Percentiles rank a stretch among this genome's conserved stretches.
Evolutionary conservation across 495 filamentous ascomycete species (phyloP).

Genomic region (Chaetomium tenue): DNA sequence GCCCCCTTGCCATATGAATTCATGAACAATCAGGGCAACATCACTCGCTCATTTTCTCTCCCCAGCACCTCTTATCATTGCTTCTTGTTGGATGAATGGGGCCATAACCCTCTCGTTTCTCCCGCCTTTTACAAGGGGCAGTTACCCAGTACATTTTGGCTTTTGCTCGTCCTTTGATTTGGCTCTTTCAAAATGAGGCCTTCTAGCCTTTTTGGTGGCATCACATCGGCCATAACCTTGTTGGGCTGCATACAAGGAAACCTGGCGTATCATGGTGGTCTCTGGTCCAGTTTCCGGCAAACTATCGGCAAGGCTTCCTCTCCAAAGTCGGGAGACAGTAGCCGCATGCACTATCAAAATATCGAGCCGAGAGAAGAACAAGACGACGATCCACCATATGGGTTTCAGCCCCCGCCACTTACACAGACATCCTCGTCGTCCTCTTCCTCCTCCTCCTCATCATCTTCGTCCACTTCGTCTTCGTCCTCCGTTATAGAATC

Average conservation of each 20-base stretch:
- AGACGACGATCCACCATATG: conserved; percentile 44
- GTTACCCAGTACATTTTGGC: not conserved
- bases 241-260: conserved; percentile 32
- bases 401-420: conserved; percentile 42
- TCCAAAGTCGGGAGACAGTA: conserved; percentile 8
- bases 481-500: not conserved
- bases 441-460: not conserved
- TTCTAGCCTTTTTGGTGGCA: conserved; percentile 33
- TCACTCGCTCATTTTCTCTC: conserved; percentile 9
- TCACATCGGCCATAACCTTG: conserved; percentile 39
- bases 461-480: not conserved
- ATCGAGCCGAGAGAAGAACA: conserved; percentile 23
- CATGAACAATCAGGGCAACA: not conserved
- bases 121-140: not conserved
- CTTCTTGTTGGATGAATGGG: not conserved
- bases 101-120: conserved; percentile 2
- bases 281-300: conserved; percentile 32
- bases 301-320: conserved; percentile 17
- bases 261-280: conserved; percentile 31
- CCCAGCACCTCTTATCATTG: not conserved
- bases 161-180: not conserved
- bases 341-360: conserved; percentile 1
- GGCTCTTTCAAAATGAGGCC: conserved; percentile 40
- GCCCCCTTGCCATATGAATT: too few relatives aligned
- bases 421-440: not conserved